Evolutionary conservation across 129 eudicot species (phyloP).

Genomic region (Silybum marianum): DNA sequence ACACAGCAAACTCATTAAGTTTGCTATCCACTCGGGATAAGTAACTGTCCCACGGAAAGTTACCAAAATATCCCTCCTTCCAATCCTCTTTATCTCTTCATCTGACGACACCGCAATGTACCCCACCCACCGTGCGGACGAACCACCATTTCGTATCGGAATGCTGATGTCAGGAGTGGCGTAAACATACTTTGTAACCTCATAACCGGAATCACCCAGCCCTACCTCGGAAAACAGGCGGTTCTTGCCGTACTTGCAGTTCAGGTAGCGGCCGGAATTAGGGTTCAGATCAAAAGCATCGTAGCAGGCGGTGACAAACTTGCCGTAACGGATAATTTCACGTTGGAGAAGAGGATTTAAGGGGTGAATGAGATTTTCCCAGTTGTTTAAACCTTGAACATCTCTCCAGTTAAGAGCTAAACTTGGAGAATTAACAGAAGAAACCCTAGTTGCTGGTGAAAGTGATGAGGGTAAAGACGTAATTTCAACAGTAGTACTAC

Average conservation of each 20-base stretch:
- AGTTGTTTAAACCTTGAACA: conserved; percentile 54
- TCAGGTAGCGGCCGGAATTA: conserved; percentile 47
- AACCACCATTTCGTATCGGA: conserved; percentile 35
- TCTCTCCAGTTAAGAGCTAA: conserved; percentile 53
- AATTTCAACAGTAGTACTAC: conserved; percentile 4
- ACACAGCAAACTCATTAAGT: conserved; percentile 58
- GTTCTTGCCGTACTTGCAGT: conserved; percentile 60
- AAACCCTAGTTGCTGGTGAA: conserved; percentile 20
- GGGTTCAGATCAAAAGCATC: conserved; percentile 65
- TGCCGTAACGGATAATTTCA: conserved; percentile 66
- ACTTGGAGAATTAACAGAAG: conserved; percentile 20
- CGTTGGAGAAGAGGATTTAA: conserved; percentile 58
- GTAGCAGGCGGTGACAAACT: conserved; percentile 57
- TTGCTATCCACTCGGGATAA: conserved; percentile 61
- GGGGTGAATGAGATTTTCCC: conserved; percentile 63
- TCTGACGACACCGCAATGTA: conserved; percentile 56
- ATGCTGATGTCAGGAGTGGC: conserved; percentile 53
- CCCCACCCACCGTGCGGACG: conserved; percentile 60
- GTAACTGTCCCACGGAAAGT: conserved; percentile 71
- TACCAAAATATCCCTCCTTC: conserved; percentile 62
- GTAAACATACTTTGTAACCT: conserved; percentile 65
- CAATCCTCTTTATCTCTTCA: conserved; percentile 40
- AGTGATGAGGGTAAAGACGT: conserved; percentile 15
- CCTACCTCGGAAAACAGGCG: conserved; percentile 50
- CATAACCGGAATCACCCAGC: conserved; percentile 54